Evolutionary conservation across 2,329 filamentous ascomycete genomes (phyloP).

Genomic region (Zasmidium cellare): DNA sequence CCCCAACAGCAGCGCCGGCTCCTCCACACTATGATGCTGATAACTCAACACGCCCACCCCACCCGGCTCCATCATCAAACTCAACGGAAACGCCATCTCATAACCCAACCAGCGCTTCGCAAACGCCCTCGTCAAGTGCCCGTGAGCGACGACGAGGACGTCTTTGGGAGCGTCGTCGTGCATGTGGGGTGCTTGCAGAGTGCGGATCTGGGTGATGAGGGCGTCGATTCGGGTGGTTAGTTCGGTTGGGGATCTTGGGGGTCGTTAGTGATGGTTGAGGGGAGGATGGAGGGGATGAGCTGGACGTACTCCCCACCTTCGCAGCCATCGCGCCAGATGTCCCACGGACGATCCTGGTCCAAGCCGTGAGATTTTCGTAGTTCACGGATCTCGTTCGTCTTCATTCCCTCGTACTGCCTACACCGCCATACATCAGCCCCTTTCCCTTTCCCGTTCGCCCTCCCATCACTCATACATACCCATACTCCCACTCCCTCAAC

Average conservation of each 20-base stretch:
- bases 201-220: slow-evolving; percentile 70
- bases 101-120: slow-evolving; percentile 79
- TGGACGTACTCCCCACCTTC: slow-evolving; percentile 72
- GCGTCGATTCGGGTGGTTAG: slow-evolving; percentile 70
- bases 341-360: slow-evolving; percentile 61
- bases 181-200: slow-evolving; percentile 54
- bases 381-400: slow-evolving; percentile 66
- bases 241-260: slow-evolving; percentile 63
- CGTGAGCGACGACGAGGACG: slow-evolving; percentile 78
- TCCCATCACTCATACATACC: slow-evolving; percentile 39
- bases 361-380: slow-evolving; percentile 60
- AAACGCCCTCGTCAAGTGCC: slow-evolving; percentile 80
- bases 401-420: slow-evolving; percentile 72
- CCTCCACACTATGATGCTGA: slow-evolving; percentile 74
- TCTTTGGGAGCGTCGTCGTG: slow-evolving; percentile 55
- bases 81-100: slow-evolving; percentile 65
- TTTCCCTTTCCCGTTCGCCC: no score
- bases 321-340: slow-evolving; percentile 89
- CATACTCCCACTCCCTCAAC: slow-evolving; percentile 86
- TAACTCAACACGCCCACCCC: slow-evolving; percentile 81
- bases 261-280: not conserved
- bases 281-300: not conserved
- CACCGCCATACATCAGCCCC: not conserved
- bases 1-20: slow-evolving; percentile 77
- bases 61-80: slow-evolving; percentile 78